Conservation (phyloP, 2,329 filamentous ascomycete species). For the Aureobasidium melanogenum region DNA sequence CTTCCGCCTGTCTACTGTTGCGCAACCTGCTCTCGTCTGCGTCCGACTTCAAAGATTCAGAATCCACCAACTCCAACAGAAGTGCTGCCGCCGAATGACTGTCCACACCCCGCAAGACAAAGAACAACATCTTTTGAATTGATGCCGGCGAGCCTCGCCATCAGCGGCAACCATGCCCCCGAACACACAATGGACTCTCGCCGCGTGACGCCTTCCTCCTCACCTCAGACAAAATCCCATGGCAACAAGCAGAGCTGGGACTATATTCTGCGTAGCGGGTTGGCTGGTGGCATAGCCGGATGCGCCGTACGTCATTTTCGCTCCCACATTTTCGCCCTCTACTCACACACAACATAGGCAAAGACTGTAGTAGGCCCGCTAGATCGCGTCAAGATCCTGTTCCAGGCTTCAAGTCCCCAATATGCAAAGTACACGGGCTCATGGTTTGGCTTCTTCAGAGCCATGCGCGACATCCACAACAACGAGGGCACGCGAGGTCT, state of each 20-base stretch:
- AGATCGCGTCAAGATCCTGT: constrained; percentile 96
- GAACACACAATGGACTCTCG: constrained; percentile 28
- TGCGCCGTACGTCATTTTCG: constrained; percentile 61
- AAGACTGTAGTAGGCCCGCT: constrained; percentile 94
- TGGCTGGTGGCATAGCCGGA: constrained; percentile 84
- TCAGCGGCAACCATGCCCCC: constrained; percentile 25
- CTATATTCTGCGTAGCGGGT: constrained; percentile 72
- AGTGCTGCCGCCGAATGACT: neutral
- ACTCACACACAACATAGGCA: constrained; percentile 46
- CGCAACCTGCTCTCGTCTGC: neutral
- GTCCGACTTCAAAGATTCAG: neutral
- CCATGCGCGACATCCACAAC: constrained; percentile 74
- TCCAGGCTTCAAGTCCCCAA: constrained; percentile 88
- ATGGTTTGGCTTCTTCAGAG: constrained; percentile 74
- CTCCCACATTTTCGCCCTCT: neutral
- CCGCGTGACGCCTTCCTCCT: constrained; percentile 29
- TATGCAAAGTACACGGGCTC: constrained; percentile 89
- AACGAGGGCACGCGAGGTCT: constrained; percentile 67
- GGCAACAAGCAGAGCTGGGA: constrained; percentile 66
- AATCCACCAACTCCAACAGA: neutral
- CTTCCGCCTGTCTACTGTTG: neutral
- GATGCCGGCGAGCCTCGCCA: constrained; percentile 30
- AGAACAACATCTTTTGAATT: constrained; percentile 15
- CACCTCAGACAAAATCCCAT: constrained; percentile 39
- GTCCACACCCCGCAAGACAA: neutral